Evolutionary conservation across 352 stramenopile genomes (phyloP), one percentile per base, ranked within the genome.

Genomic region (Phytophthora pini): DNA sequence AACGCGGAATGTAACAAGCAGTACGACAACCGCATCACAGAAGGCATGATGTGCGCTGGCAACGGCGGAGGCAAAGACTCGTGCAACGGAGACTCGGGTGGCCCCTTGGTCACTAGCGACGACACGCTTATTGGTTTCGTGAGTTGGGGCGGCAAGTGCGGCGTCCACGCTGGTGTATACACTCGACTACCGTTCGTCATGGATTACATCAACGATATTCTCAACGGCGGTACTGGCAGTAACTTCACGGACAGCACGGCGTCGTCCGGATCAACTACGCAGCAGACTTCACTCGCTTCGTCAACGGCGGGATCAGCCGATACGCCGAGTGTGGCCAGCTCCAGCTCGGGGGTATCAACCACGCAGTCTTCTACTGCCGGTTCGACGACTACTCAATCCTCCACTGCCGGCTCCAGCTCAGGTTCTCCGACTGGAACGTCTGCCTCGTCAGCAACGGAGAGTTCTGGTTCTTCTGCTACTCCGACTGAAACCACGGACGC

Each of bases 81-180:
- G 34, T 90, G 82, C 74, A 84, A 87, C 47, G 79, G 82, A 31
- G 82, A 89, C 74, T 89, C 78, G 3, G 82, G 82, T 8, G 82
- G 82, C 13, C 76, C 82, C 4, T 64, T 90, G 13, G 70, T 89
- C 24, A 67, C 65, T 5, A 77, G 44, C 17, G 67, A 74, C 54
- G 59, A 83, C 36, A 77, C 60, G 45, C 49, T 88, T 11, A 68
- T 90, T 53, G 82, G 82, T 4, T 58, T 90, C 20, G 81, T 88
- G 12, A 88, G 79, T 52, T 90, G 75, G 81, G 79, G 81, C 6
- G 77, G 73, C 39, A 73, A 68, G 13, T 90, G 81, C 44, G 81
- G 79, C 27, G 70, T 74, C 34, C 65, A 73, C 7, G 66, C 79
- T 2, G 81, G 79, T 39, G 77, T 90, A 6, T 90, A 88, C 72